Base-by-base conservation (phyloP, 805 yeast genomes). In the Yarrowia bubula region DNA sequence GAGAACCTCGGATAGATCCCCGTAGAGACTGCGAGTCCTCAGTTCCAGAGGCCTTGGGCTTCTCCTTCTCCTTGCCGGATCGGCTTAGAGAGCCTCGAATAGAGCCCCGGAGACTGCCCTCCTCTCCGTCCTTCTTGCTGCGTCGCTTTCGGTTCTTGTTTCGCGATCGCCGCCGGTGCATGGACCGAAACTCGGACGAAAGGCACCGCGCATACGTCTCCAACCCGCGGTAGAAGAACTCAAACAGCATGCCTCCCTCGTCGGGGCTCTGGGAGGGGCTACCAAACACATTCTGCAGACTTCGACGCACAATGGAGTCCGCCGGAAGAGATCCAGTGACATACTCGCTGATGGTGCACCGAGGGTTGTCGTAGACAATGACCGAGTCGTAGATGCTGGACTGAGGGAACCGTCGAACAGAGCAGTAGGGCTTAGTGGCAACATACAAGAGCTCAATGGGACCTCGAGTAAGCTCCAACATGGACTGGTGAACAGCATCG, bases 271-370 rank as follows among this genome's bases (percentile, higher is more conserved):
- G 31, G 9, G 53, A 47, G 15, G 39, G 42, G 28, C 28, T 17
- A 6, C 50, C 66, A 22, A 51, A 51, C 15, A 51, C 22, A 15
- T 51, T 51, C 35, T 51, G 58, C 14, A 51, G 58, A 22, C 42
- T 15, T 38, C 61, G 44, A 9, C 66, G 66, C 17, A 32, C 37
- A 7, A 33, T 37, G 3, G 60, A 32, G 38, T 61, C 51, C 28
- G 31, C 22, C 3, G 41, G 41, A 15, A 37, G 41, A 32, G 47
- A 39, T 11, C 50, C 55, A 15, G 42, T 37, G 11, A 60, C 48
- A 31, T 22, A 43, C 65, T 65, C 66, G 15, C 47, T 55, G 28
- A 41, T 15, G 28, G 61, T 55, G 47, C 61, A 55, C 8, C 47
- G 46, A 15, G 47, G 61, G 18, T 55, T 41, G 61, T 55, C 61